Percentiles rank a stretch among this genome's conserved stretches.
Conservation (phyloP, 768 basidiomycete genomes). For the Termitomyces sp. region DNA sequence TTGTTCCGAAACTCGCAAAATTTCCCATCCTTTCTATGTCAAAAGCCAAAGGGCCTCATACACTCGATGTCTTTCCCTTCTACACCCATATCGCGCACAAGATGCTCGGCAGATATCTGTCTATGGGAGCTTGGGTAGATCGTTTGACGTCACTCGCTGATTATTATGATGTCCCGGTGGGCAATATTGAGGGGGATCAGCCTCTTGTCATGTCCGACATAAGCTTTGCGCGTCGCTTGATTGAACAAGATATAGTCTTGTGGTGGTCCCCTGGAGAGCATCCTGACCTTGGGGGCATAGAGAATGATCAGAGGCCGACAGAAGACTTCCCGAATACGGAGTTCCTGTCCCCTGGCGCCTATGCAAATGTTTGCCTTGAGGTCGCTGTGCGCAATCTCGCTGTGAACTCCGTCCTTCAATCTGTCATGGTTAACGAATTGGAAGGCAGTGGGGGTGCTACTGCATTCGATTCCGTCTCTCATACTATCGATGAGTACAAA, state of each 20-base stretch:
- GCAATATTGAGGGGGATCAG: slow-evolving; percentile 89
- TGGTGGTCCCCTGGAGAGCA: slow-evolving; percentile 94
- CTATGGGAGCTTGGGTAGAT: slow-evolving; percentile 74
- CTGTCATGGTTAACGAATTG: slow-evolving; percentile 92
- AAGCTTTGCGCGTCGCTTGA: slow-evolving; percentile 81
- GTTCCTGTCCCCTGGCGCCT: slow-evolving; percentile 79
- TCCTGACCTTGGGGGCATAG: slow-evolving; percentile 91
- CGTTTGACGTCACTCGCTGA: slow-evolving; percentile 73
- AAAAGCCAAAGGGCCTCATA: slow-evolving; percentile 69
- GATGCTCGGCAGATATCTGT: slow-evolving; percentile 81
- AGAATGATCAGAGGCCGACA: slow-evolving; percentile 72
- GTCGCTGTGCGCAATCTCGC: slow-evolving; percentile 88
- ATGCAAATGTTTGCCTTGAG: slow-evolving; percentile 90
- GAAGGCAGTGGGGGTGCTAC: slow-evolving; percentile 94
- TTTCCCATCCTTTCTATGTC: slow-evolving; percentile 89
- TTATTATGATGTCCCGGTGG: slow-evolving; percentile 90
- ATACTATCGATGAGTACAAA: slow-evolving; percentile 85
- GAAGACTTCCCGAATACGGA: slow-evolving; percentile 84
- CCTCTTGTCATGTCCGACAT: slow-evolving; percentile 86
- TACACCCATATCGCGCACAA: slow-evolving; percentile 75
- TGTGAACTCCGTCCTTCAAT: slow-evolving; percentile 90
- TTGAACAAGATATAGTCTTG: slow-evolving; percentile 84
- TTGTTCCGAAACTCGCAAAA: slow-evolving; percentile 63
- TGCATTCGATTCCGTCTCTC: slow-evolving; percentile 90
- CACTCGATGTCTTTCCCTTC: slow-evolving; percentile 85